Base-by-base conservation (phyloP, 2,329 filamentous ascomycete genomes). In the Colletotrichum incanum region DNA sequence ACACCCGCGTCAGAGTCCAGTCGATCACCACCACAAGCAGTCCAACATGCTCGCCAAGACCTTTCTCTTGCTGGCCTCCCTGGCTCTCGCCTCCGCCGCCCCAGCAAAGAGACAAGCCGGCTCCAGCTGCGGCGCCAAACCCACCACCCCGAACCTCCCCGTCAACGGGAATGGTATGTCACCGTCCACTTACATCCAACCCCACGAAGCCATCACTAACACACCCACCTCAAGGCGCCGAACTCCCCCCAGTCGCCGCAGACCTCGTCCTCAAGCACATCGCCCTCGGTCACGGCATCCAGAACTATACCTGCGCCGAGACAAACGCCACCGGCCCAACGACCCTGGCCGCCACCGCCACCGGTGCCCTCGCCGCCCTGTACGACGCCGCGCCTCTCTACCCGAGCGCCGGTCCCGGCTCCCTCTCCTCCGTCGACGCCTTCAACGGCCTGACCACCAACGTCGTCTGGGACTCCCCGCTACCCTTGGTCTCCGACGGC, bases 271-370 rank as follows among this genome's bases (percentile, higher is more conserved):
- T 91, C 47, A 86, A 88, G 78, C 82, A 86, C 82, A 87, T 93
- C 73, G 86, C 85, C 67, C 81, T 93, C 52, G 91, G 91, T 75
- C 87, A 91, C 76, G 91, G 91, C 69, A 88, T 91, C 76, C 91
- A 93, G 77, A 93, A 93, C 86, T 93, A 93, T 84, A 91, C 89
- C 47, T 93, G 91, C 81, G 78, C 76, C 39, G 67, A 76, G 16
- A 74, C 75, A n/a, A 71, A 77, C 3, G 78, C 79, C 2, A 79
- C 78, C 20, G 79, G 81, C 12, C 74, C 75, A 2, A 58, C 65
- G 6, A 12, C 67, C 28, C n/a, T 66, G 23, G 75, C 76, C 0
- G 82, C 85, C 39, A 76, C 76, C 7, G 80, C 85, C n/a, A 79
- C 82, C 26, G 90, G 90, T 56, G 90, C 90, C 58, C 82, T 91